A percentile compares a stretch with the other conserved stretches of the same genome.
Evolutionary conservation across 2,329 filamentous ascomycete species (phyloP).

Genomic region (Aspergillus proliferans): DNA sequence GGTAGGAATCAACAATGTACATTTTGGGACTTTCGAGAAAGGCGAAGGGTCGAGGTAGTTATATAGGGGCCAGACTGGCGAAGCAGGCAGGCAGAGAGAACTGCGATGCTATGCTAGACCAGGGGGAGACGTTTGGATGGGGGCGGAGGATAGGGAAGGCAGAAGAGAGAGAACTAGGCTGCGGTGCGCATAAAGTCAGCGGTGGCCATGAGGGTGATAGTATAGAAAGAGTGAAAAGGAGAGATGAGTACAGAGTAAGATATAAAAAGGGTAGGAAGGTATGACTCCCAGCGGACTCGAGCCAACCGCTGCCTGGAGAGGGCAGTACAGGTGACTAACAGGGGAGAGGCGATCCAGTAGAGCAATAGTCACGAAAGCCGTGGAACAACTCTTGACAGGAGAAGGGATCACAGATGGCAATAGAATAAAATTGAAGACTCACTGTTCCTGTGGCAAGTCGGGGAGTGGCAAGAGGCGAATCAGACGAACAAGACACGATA

Average conservation of each 20-base stretch:
- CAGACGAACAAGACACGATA: too few species aligned
- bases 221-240: background rate
- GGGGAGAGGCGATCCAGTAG: background rate
- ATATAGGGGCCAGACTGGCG: conserved; percentile 24
- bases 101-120: background rate
- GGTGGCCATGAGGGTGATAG: background rate
- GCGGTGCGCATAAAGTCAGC: conserved; percentile 8
- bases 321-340: background rate
- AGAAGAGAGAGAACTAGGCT: conserved; percentile 8
- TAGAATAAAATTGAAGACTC: background rate
- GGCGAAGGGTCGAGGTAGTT: conserved; percentile 11
- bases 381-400: background rate
- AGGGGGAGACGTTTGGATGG: background rate
- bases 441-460: conserved; percentile 2
- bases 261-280: background rate
- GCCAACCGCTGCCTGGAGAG: background rate
- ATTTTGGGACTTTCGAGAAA: conserved; percentile 26
- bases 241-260: conserved; percentile 2
- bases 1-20: conserved; percentile 31
- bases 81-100: conserved; percentile 23
- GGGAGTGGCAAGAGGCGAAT: background rate
- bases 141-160: conserved; percentile 7
- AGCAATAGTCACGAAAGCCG: background rate
- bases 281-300: conserved; percentile 2
- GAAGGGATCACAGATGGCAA: background rate